Conservation (phyloP, 768 basidiomycete genomes). For the Tricholoma bakamatsutake region DNA sequence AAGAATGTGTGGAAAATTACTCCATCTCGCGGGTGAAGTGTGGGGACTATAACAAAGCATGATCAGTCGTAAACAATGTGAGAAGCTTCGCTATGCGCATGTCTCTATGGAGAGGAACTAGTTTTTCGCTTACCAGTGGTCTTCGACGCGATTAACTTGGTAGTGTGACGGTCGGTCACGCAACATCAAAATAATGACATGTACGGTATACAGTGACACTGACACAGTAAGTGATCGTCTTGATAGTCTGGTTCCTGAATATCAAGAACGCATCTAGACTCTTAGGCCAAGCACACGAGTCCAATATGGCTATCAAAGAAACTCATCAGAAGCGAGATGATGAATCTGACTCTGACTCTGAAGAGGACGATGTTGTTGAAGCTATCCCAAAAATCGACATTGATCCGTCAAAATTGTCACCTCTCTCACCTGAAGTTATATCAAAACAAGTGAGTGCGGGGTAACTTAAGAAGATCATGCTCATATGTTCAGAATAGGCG, state of each 20-base stretch:
- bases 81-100: neutral
- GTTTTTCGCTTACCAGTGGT: neutral
- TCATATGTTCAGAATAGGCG: constrained; percentile 48
- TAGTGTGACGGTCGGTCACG: too few relatives aligned
- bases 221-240: too few relatives aligned
- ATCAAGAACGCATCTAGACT: neutral
- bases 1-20: neutral
- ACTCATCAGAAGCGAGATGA: constrained; percentile 56
- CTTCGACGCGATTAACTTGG: too few relatives aligned
- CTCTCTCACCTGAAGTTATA: constrained; percentile 85
- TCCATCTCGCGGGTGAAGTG: neutral
- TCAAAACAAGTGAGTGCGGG: constrained; percentile 70
- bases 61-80: neutral
- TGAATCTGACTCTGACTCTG: constrained; percentile 66
- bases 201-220: too few relatives aligned
- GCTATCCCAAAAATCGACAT: constrained; percentile 63
- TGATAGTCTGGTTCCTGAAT: neutral
- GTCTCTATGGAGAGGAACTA: neutral
- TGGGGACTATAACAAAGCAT: neutral
- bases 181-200: too few relatives aligned
- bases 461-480: neutral
- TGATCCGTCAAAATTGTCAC: constrained; percentile 77
- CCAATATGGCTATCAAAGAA: constrained; percentile 63
- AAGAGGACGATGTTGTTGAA: constrained; percentile 52
- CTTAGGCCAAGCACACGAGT: neutral